Base-by-base conservation (phyloP, 148 eudicot genomes). In the Chenopodium formosanum region DNA sequence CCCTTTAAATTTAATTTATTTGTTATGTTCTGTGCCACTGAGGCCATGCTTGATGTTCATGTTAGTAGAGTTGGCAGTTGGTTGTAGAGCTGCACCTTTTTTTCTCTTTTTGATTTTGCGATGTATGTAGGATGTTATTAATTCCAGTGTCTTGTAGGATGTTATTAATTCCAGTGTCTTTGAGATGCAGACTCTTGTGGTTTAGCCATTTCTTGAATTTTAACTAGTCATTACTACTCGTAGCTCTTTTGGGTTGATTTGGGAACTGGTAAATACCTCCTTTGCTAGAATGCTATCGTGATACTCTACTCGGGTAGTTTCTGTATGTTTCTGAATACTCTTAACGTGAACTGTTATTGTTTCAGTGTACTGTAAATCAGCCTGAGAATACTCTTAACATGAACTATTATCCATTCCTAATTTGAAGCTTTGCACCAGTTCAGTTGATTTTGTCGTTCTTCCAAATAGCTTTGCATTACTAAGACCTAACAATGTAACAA, bases 41-140 rank as follows among this genome's bases (percentile, higher is more conserved):
- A 44, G 53, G 29, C 52, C 48, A 29, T 72, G 73, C 73, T 37
- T 70, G 52, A 70, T 70, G 74, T 40, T 70, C 73, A 32, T 72
- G 27, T 48, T 73, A 6, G n/a, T 37, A 22, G 52, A n/a, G 48
- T 72, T 72, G 29, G 56, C 73, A 44, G 46, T 44, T 44, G 48
- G 56, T 70, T 40, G 44, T 40, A 34, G 46, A 34, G 73, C n/a
- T 32, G 47, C 34, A 70, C 46, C 46, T 4, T 16, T 70, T 70
- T 70, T 29, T 70, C 19, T 34, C 20, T 58, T 58, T 58, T 58
- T 58, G 47, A 1, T 69, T 70, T 72, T n/a, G 16, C 1, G 5
- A 6, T 71, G 20, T 72, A 19, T 72, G 53, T 48, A 73, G 76
- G 58, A 46, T 23, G 8, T 48, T 37, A 25, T 46, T 20, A 20